phyloP scores from a whole-genome alignment of 2,329 filamentous ascomycete species.

The Trichophyton schoenleinii region DNA sequence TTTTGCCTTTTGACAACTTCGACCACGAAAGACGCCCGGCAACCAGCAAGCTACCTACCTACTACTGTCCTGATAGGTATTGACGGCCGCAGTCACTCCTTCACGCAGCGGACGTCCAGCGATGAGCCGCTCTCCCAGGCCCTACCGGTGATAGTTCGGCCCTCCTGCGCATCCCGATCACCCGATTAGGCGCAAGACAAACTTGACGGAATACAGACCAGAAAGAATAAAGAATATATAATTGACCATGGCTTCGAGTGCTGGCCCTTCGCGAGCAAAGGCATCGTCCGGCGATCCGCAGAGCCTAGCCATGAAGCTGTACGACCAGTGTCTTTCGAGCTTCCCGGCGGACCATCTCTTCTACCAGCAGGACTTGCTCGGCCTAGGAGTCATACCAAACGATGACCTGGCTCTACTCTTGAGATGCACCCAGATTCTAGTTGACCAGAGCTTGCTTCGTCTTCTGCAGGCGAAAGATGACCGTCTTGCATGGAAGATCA shows the following conservation, averaged over 20 bases:
- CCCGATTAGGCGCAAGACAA: too few relatives aligned
- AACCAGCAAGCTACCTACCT: neutral
- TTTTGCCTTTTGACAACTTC: neutral
- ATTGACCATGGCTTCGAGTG: conserved; percentile 14
- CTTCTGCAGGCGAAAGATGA: conserved; percentile 33
- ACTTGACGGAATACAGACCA: neutral
- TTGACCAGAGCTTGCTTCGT: conserved; percentile 36
- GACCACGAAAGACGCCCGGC: neutral
- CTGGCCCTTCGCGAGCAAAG: conserved; percentile 20
- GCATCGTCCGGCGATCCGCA: conserved; percentile 17
- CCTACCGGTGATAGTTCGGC: conserved; percentile 20
- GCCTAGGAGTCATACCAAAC: conserved; percentile 32
- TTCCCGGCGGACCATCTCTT: conserved; percentile 33
- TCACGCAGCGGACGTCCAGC: neutral
- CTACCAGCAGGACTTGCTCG: conserved; percentile 35
- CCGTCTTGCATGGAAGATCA: conserved; percentile 36
- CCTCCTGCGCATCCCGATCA: neutral
- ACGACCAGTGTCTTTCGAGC: conserved; percentile 32
- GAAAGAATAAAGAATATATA: neutral
- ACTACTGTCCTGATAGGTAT: neutral
- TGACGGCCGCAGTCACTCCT: neutral
- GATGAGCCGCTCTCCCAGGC: conserved; percentile 14
- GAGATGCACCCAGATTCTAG: conserved; percentile 33
- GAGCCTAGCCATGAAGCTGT: conserved; percentile 34
- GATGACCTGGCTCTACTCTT: conserved; percentile 32